A percentile compares a stretch with the other conserved stretches of the same genome.
phyloP scores from a whole-genome alignment of 108 stramenopile genomes.

The Thalassiosira profunda region DNA sequence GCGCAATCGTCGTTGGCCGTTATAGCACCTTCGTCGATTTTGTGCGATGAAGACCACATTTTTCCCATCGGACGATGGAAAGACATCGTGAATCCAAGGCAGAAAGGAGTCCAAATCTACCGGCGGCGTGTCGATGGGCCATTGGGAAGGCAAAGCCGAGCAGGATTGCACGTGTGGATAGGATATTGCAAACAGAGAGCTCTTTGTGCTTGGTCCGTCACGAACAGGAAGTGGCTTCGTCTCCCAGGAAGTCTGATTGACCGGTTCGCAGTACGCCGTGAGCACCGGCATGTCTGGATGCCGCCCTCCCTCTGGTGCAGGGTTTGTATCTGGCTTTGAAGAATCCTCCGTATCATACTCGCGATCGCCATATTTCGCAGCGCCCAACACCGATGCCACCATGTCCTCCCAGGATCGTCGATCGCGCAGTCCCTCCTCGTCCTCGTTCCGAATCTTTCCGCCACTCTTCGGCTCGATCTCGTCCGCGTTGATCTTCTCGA shows the following conservation, averaged over 20 bases:
- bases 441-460: neutral
- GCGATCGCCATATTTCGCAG: constrained; percentile 37
- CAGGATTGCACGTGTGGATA: constrained; percentile 42
- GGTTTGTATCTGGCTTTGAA: too few relatives aligned
- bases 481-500: constrained; percentile 6
- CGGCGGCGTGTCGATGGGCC: constrained; percentile 14
- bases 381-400: constrained; percentile 24
- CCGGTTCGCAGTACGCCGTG: constrained; percentile 47
- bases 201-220: constrained; percentile 4
- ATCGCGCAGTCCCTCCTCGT: constrained; percentile 21
- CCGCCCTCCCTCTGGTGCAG: too few relatives aligned
- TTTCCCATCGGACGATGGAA: constrained; percentile 31
- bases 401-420: constrained; percentile 26
- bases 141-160: constrained; percentile 29
- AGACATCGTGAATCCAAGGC: constrained; percentile 49
- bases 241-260: constrained; percentile 47
- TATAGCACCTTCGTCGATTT: constrained; percentile 50
- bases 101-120: constrained; percentile 46
- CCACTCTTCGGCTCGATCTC: neutral
- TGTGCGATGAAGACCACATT: constrained; percentile 38
- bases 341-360: constrained; percentile 24
- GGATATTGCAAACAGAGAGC: constrained; percentile 9
- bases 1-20: constrained; percentile 19
- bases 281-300: constrained; percentile 34
- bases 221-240: constrained; percentile 40